Conservation (phyloP, 768 basidiomycete genomes). For the Auricularia sp. region DNA sequence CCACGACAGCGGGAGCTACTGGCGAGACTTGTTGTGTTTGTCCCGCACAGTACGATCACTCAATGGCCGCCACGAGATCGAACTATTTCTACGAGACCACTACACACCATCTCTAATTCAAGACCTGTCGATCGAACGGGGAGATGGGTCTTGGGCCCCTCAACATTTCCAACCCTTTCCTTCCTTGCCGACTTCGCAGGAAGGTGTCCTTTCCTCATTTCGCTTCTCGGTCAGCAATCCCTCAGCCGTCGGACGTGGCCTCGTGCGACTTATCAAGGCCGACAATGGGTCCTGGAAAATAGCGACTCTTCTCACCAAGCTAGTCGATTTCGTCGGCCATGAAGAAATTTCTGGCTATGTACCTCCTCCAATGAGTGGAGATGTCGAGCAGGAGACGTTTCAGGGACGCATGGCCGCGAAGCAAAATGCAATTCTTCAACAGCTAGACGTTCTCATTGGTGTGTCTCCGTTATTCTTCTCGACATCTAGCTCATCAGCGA, state of each 20-base stretch:
- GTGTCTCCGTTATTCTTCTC: constrained; percentile 10
- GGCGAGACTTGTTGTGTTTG: constrained; percentile 32
- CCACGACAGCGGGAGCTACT: neutral
- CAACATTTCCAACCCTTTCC: neutral
- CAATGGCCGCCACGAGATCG: constrained; percentile 25
- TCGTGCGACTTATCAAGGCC: constrained; percentile 23
- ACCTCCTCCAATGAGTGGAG: neutral
- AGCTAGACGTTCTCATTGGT: constrained; percentile 34
- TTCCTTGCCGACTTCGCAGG: constrained; percentile 18
- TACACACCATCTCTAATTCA: neutral
- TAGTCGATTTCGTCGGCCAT: constrained; percentile 27
- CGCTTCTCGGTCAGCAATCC: constrained; percentile 29
- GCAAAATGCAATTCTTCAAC: constrained; percentile 15
- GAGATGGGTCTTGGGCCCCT: constrained; percentile 13
- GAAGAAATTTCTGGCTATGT: constrained; percentile 14
- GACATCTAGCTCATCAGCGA: neutral
- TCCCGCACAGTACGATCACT: constrained; percentile 34
- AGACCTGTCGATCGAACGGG: constrained; percentile 8
- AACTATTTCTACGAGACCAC: constrained; percentile 22
- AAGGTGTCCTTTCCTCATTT: constrained; percentile 13
- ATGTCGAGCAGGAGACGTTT: neutral
- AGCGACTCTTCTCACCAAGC: constrained; percentile 23
- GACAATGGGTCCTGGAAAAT: constrained; percentile 26
- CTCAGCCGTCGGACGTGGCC: constrained; percentile 24
- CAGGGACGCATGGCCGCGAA: neutral